Base-by-base conservation (phyloP, 2,329 filamentous ascomycete genomes). In the Ophiocordyceps australis region DNA sequence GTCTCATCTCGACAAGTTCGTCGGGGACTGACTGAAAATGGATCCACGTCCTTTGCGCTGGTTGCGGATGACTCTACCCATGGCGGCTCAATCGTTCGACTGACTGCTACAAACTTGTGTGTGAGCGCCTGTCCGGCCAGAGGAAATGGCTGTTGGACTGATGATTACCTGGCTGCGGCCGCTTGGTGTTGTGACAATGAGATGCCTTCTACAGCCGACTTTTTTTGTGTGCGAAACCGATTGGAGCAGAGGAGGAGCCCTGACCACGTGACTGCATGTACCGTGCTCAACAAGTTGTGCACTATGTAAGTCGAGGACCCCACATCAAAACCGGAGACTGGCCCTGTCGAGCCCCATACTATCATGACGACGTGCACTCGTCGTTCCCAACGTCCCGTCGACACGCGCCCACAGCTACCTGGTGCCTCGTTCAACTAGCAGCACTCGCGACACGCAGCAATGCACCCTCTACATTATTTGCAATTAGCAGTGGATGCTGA, bases 1-100 rank as follows among this genome's bases (percentile, higher is more conserved):
- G n/a, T n/a, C n/a, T n/a, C n/a, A n/a, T n/a, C n/a, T n/a, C n/a
- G n/a, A n/a, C n/a, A n/a, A n/a, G n/a, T n/a, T 37, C 33, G 38
- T 36, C 39, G 33, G 35, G 30, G 41, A 53, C 52, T 55, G 50
- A 57, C 54, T 65, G 59, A 66, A 67, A 46, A 67, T 66, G 47
- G 57, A 59, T 49, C 61, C 61, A 53, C 55, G 56, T 47, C 62
- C 62, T 57, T 66, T 66, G 50, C 62, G 59, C 65, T 72, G 66
- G 56, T 72, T 72, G 57, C 66, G 64, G 61, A 72, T 72, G 47
- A 65, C 60, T 57, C 60, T 56, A 61, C 60, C 60, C 60, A 65
- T 65, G 40, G 44, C 46, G 45, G 42, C 48, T 46, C 34, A 39
- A 45, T 36, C 41, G 41, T 38, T 38, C 39, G 44, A 46, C 46